Evolutionary conservation across 2,329 filamentous ascomycete species (phyloP).

Genomic region (Pseudomassariella vexata): DNA sequence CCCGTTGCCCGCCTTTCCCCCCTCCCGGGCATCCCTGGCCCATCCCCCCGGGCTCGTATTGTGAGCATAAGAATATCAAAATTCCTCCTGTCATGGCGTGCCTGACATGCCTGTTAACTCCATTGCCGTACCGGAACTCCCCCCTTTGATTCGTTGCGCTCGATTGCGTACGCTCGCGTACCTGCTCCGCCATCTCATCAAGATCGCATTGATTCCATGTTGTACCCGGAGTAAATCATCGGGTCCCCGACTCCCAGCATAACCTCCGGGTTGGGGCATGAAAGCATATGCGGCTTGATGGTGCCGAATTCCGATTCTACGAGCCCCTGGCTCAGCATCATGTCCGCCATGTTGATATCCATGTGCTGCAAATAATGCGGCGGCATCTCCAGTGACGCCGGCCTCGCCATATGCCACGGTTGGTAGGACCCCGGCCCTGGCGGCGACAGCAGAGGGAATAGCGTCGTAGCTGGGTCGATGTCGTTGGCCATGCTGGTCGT

Average conservation of each 20-base stretch:
- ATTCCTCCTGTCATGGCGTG: too few relatives aligned
- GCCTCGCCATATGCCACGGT: slow-evolving; percentile 27
- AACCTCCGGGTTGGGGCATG: slow-evolving; percentile 45
- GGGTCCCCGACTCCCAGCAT: slow-evolving; percentile 54
- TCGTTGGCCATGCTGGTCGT: slow-evolving; percentile 19
- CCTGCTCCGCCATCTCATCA: too few relatives aligned
- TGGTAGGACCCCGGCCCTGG: slow-evolving; percentile 21
- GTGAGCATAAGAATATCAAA: too few relatives aligned
- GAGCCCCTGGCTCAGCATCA: slow-evolving; percentile 43
- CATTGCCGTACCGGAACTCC: too few relatives aligned
- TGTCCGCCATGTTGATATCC: slow-evolving; percentile 32
- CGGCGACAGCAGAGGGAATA: slow-evolving; percentile 23
- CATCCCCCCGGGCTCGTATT: too few relatives aligned
- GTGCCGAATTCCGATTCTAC: slow-evolving; percentile 47
- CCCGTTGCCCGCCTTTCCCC: too few relatives aligned
- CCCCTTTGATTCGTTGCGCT: too few relatives aligned
- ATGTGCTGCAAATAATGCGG: slow-evolving; percentile 38
- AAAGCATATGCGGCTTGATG: slow-evolving; percentile 50
- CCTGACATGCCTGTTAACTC: too few relatives aligned
- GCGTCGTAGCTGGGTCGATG: slow-evolving; percentile 17
- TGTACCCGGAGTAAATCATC: slow-evolving; percentile 52
- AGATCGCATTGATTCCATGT: slow-evolving; percentile 28
- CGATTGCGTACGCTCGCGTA: too few relatives aligned
- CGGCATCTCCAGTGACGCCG: slow-evolving; percentile 27
- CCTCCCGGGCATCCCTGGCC: too few relatives aligned